Evolutionary conservation across 1,284 basidiomycete species (phyloP).

Genomic region (Sanguinoderma infundibulare): DNA sequence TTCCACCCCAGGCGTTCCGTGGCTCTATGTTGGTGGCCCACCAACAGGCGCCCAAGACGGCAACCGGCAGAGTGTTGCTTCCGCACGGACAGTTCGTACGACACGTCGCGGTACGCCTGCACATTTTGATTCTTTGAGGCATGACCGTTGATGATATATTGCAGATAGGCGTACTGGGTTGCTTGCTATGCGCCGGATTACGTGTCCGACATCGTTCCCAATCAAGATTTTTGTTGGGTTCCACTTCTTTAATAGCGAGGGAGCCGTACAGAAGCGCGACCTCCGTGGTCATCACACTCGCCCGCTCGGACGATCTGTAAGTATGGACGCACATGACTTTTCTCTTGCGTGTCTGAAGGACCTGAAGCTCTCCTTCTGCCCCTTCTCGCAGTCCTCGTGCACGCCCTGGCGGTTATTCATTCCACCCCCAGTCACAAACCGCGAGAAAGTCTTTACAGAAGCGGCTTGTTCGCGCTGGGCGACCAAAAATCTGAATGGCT

Average conservation of each 20-base stretch:
- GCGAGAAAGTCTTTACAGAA: neutral
- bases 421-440: neutral
- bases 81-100: neutral
- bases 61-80: too few relatives aligned
- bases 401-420: neutral
- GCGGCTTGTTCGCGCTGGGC: conserved; percentile 8
- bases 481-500: neutral
- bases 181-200: neutral
- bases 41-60: neutral
- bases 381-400: conserved; percentile 13
- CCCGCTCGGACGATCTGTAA: conserved; percentile 10
- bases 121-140: neutral
- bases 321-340: conserved; percentile 4
- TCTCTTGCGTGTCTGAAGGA: neutral
- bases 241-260: neutral
- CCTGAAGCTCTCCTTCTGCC: too few relatives aligned
- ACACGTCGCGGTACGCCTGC: neutral
- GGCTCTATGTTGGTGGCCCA: neutral
- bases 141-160: neutral
- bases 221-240: neutral
- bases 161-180: neutral
- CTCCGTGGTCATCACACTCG: neutral
- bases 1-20: neutral
- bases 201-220: neutral
- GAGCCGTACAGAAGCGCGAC: neutral